These are phyloP conservation scores for Backusella macrospora DNA, from an alignment of 192 early-diverging fungal genomes.

Conservation along the genomic window DNA sequence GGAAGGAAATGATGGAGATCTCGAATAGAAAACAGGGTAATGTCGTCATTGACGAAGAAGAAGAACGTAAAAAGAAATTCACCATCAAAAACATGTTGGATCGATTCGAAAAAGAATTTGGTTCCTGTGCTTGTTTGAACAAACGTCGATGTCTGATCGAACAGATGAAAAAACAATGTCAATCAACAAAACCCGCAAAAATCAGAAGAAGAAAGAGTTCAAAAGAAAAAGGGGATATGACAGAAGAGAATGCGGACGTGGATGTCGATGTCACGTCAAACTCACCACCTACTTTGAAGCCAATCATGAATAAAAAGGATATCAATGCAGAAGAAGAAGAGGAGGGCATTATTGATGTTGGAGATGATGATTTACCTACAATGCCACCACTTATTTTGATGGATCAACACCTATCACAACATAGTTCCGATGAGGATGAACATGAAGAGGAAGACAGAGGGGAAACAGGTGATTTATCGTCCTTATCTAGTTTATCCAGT, in stretches of 20 bases:
- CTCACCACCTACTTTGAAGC: conserved; percentile 18
- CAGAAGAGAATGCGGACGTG: conserved; percentile 17
- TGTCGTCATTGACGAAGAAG: conserved; percentile 27
- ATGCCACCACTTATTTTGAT: conserved; percentile 17
- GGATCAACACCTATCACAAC: conserved; percentile 7
- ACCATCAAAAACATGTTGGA: conserved; percentile 37
- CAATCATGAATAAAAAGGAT: neutral
- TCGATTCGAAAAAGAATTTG: conserved; percentile 43
- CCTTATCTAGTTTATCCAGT: conserved; percentile 13
- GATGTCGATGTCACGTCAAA: conserved; percentile 34
- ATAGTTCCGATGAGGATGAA: neutral
- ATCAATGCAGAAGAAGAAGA: conserved; percentile 19
- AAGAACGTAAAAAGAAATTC: conserved; percentile 29
- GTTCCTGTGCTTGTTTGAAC: conserved; percentile 50
- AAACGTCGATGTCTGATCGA: conserved; percentile 47
- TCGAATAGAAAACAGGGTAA: conserved; percentile 24
- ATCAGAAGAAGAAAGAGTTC: conserved; percentile 3
- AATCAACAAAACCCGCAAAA: neutral
- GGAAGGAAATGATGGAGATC: conserved; percentile 31
- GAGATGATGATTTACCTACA: conserved; percentile 29
- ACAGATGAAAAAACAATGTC: conserved; percentile 39
- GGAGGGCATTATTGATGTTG: conserved; percentile 33
- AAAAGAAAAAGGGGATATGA: neutral
- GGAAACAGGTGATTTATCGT: conserved; percentile 12
- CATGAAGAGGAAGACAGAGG: conserved; percentile 8